A percentile compares a stretch with the other conserved stretches of the same genome.
These are phyloP conservation scores for Acanthamoeba castellanii DNA, from an alignment of 208 protist genomes.

Conservation along the genomic window DNA sequence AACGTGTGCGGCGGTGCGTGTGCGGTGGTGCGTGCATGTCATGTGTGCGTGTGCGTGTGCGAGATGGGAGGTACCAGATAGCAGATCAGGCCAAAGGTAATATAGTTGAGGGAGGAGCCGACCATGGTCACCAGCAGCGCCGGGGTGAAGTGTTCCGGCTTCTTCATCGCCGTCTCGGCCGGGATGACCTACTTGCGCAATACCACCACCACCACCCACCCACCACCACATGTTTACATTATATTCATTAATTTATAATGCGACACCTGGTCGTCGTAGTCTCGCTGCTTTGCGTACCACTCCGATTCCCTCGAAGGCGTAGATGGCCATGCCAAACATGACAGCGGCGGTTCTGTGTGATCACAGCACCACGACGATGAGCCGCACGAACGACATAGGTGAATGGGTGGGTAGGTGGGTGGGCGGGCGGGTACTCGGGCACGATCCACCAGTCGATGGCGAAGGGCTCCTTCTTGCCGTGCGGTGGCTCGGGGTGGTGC, in stretches of 20 bases:
- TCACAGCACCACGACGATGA: background rate
- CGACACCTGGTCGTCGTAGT: no score
- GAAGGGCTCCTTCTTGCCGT: constrained; percentile 6
- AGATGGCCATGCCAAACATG: constrained; percentile 75
- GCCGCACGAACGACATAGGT: background rate
- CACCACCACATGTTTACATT: no score
- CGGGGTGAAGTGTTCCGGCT: constrained; percentile 58
- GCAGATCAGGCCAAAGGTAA: constrained; percentile 65
- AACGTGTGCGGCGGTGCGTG: background rate
- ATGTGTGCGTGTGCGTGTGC: background rate
- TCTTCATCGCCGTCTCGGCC: constrained; percentile 63
- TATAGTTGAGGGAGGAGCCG: constrained; percentile 70
- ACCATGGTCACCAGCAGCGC: constrained; percentile 32
- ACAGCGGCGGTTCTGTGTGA: constrained; percentile 6
- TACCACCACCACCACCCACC: no score
- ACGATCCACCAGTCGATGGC: constrained; percentile 63
- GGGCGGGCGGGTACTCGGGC: constrained; percentile 40
- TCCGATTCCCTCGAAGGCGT: constrained; percentile 75
- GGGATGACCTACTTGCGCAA: constrained; percentile 24
- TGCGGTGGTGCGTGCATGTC: background rate
- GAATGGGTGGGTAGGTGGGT: background rate
- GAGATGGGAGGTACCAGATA: constrained; percentile 24
- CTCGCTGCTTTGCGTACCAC: constrained; percentile 18
- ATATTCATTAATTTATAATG: no score
- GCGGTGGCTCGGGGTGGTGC: background rate